Conservation (phyloP, 1,284 basidiomycete genomes). For the Leccinum subatratum region DNA sequence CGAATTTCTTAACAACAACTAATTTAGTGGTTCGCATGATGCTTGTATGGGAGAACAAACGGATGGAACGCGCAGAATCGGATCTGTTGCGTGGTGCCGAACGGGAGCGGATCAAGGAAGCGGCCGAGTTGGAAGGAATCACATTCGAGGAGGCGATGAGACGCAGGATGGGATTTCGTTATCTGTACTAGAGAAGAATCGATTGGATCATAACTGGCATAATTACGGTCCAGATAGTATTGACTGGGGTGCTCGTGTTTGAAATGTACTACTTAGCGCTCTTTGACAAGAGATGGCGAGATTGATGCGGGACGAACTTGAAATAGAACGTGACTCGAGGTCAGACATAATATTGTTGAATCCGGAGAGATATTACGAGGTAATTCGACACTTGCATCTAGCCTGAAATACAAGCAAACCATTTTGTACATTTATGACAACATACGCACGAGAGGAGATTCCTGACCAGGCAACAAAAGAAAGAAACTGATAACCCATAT, state of each 20-base stretch:
- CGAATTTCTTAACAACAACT: not conserved
- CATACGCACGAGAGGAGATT: not conserved
- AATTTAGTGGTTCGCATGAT: constrained; percentile 43
- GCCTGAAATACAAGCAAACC: not conserved
- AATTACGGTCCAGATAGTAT: not conserved
- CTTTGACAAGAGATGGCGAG: constrained; percentile 8
- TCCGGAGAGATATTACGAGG: not conserved
- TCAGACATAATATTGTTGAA: not conserved
- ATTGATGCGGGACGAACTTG: constrained; percentile 10
- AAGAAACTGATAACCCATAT: not conserved
- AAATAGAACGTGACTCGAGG: not conserved
- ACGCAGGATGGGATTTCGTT: constrained; percentile 37
- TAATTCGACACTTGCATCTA: not conserved
- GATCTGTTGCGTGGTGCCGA: constrained; percentile 41
- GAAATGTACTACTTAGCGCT: not conserved
- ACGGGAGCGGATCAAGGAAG: constrained; percentile 43
- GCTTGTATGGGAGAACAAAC: constrained; percentile 43
- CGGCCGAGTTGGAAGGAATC: constrained; percentile 47
- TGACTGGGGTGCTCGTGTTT: not conserved
- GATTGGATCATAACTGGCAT: not conserved
- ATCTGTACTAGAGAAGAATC: constrained; percentile 15
- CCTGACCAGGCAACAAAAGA: not conserved
- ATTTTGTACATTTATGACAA: not conserved
- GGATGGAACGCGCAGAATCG: constrained; percentile 43
- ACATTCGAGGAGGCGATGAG: constrained; percentile 50